These are phyloP conservation scores for Delphinella strobiligena DNA, from an alignment of 2,329 filamentous ascomycete species.

Conservation along the genomic window DNA sequence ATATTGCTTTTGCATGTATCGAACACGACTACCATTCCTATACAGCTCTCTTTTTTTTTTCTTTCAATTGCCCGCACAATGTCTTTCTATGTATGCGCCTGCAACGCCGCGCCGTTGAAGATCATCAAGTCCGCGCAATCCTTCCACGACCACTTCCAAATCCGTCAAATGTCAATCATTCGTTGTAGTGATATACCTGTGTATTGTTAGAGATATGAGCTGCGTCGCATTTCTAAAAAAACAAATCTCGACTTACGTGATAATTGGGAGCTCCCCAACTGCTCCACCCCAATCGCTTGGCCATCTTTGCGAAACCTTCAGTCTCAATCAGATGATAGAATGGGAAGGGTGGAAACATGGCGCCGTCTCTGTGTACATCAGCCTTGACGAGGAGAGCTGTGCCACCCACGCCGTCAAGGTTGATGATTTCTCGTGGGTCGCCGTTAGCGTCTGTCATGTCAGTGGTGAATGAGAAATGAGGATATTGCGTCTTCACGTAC, in stretches of 20 bases:
- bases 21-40: too few species aligned
- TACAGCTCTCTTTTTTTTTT: too few species aligned
- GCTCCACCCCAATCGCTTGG: conserved; percentile 72
- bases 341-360: conserved; percentile 94
- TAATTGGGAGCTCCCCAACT: conserved; percentile 91
- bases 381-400: conserved; percentile 89
- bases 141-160: neutral
- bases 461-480: neutral
- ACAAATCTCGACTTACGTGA: conserved; percentile 50
- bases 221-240: conserved; percentile 1
- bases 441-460: conserved; percentile 13
- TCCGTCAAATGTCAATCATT: conserved; percentile 34
- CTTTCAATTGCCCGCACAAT: too few species aligned
- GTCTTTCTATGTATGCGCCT: too few species aligned
- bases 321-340: conserved; percentile 98
- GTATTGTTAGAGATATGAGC: neutral
- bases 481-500: conserved; percentile 26
- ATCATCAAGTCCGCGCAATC: too few species aligned
- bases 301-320: conserved; percentile 97
- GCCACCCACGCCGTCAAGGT: conserved; percentile 85
- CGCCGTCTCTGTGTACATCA: conserved; percentile 90
- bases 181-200: conserved; percentile 83
- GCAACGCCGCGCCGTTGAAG: conserved; percentile 8
- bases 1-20: too few species aligned
- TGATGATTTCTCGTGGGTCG: conserved; percentile 31